Evolutionary conservation across 352 stramenopile genomes (phyloP), one percentile per base, ranked within the genome.

Genomic region (Phytopythium chamaehyphon): DNA sequence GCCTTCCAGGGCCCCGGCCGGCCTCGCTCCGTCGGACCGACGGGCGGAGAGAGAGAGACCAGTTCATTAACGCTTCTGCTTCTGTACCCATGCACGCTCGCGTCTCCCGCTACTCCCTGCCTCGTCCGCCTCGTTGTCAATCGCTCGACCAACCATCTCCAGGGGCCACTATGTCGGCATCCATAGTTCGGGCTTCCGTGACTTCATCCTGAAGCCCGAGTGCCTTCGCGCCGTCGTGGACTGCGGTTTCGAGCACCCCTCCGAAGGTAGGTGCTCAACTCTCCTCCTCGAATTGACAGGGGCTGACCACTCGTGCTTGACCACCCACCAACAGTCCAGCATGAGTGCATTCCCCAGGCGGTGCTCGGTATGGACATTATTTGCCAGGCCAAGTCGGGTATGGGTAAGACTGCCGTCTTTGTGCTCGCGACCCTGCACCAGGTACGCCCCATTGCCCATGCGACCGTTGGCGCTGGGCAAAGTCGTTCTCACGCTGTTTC

Each of bases 371-470:
- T 98, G 85, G 98, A 99, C 73, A 98, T 99, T 60, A 96, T 99
- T 76, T 99, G 97, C 78, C 98, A 99, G 74, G 97, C 98, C 55
- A 99, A 99, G 87, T 99, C 95, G 38, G 98, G 98, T 77, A 99
- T 99, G 97, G 98, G 98, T 60, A 99, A 99, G 83, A 99, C 98
- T 0, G 98, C 98, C 42, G 98, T 99, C 33, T 99, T 99, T 67
- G 97, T 99, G 6, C 75, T 99, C 43, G 95, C 98, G 18, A 99
- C 97, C 3, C 82, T 99, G 40, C 97, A 99, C 74, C 96, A 99
- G 83, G 90, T 99, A 70, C 9, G 51, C 36, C 8, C 16, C 48
- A 18, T 9, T 2, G 23, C 21, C 33, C 48, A 9, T 21, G 23
- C 14, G 8, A 56, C 7, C 8, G 9, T 39, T 15, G 10, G 35